These are phyloP conservation scores for Ophiostoma quercus DNA, from an alignment of 2,329 filamentous ascomycete species.

Conservation along the genomic window DNA sequence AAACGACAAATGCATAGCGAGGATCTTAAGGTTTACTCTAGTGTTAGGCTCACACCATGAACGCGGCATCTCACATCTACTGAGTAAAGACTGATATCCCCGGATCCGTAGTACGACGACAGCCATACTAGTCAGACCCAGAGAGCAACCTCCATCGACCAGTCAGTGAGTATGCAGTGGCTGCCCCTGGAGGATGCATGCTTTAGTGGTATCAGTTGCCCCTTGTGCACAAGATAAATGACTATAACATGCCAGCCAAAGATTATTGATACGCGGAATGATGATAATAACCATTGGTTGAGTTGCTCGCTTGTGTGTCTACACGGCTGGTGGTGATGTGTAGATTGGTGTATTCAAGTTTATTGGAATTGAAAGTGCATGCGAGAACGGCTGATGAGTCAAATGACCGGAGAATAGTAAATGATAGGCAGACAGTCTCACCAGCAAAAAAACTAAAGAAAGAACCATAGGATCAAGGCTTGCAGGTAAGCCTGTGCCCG, in stretches of 20 bases:
- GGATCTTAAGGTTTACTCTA: neutral
- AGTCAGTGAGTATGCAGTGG: neutral
- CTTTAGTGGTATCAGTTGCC: neutral
- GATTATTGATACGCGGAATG: neutral
- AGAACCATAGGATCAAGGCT: neutral
- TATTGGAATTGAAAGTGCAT: neutral
- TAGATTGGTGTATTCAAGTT: too few relatives aligned
- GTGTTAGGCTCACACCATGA: slow-evolving; percentile 1
- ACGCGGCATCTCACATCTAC: neutral
- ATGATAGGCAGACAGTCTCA: neutral
- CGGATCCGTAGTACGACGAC: neutral
- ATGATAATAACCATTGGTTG: neutral
- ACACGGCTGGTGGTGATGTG: slow-evolving; percentile 5
- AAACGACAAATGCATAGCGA: neutral
- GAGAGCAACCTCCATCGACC: neutral
- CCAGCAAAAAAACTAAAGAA: neutral
- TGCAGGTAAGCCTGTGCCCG: neutral
- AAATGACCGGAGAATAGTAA: neutral
- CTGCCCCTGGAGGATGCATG: neutral
- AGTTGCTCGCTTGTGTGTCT: slow-evolving; percentile 3
- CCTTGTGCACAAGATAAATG: neutral
- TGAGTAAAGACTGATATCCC: neutral
- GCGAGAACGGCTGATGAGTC: neutral
- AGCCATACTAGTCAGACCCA: neutral
- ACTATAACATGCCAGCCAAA: neutral